Evolutionary conservation across 169 alveolate genomes (phyloP).

Genomic region (Eimeria maxima): DNA sequence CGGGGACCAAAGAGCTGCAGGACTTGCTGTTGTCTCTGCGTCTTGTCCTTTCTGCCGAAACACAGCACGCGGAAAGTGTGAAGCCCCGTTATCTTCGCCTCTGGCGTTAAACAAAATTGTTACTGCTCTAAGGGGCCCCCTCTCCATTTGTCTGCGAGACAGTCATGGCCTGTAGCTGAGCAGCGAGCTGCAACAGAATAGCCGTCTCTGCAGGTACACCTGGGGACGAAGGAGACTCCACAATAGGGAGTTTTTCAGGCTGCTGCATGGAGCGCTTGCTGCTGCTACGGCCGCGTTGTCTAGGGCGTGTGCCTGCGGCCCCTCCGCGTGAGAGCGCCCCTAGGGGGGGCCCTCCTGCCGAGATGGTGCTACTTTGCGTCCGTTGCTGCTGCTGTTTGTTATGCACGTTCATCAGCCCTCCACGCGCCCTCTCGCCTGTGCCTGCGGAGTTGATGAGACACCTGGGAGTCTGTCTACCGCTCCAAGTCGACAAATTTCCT

Average conservation of each 20-base stretch:
- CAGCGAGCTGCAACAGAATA: constrained; percentile 5
- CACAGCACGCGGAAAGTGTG: background rate
- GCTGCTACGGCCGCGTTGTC: background rate
- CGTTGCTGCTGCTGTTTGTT: background rate
- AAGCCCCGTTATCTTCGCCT: background rate
- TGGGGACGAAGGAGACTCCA: background rate
- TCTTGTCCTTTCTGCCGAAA: background rate
- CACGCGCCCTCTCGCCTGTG: background rate
- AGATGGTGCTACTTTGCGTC: background rate
- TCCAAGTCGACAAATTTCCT: background rate
- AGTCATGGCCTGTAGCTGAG: background rate
- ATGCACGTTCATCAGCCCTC: background rate
- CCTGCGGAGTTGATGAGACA: background rate
- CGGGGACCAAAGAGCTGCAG: background rate
- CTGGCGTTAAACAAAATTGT: background rate
- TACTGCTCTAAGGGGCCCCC: background rate
- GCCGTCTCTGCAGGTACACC: background rate
- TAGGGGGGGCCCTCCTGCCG: background rate
- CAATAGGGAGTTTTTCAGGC: background rate
- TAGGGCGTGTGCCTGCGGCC: background rate
- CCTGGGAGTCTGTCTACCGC: background rate
- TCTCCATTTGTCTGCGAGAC: background rate
- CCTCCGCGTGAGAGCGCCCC: background rate
- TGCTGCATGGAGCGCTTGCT: background rate
- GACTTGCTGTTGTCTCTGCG: background rate